A percentile compares a stretch with the other conserved stretches of the same genome.
Evolutionary conservation across 2,329 filamentous ascomycete species (phyloP).

Genomic region (Talaromyces rugulosus): DNA sequence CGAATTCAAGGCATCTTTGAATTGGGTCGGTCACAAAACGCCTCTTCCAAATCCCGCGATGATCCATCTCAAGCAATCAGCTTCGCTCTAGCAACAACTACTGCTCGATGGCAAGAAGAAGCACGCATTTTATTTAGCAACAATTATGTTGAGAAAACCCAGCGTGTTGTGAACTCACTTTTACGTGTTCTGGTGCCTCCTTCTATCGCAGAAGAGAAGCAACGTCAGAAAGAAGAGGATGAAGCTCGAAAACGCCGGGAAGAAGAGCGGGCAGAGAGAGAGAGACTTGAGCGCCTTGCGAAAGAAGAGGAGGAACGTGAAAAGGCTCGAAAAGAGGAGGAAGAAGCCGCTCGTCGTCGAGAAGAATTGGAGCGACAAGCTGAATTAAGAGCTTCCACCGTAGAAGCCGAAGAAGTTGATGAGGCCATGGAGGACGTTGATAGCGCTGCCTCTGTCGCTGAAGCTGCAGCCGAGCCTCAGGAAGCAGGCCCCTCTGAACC

Average conservation of each 20-base stretch:
- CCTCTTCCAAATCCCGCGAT: conserved; percentile 38
- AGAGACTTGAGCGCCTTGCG: conserved; percentile 59
- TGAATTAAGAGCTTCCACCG: conserved; percentile 46
- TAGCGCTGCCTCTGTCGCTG: conserved; percentile 37
- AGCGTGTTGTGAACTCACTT: conserved; percentile 64
- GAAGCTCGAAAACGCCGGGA: conserved; percentile 57
- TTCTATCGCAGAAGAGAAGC: conserved; percentile 76
- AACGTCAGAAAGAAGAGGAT: conserved; percentile 57
- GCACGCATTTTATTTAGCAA: conserved; percentile 77
- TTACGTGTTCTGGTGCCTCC: conserved; percentile 73
- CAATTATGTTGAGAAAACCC: conserved; percentile 63
- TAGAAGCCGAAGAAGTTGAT: conserved; percentile 29
- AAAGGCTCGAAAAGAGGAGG: conserved; percentile 63
- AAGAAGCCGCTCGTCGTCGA: conserved; percentile 58
- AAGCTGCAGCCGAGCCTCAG: conserved; percentile 30
- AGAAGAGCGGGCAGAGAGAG: conserved; percentile 57
- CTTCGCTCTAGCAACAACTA: conserved; percentile 69
- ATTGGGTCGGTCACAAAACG: conserved; percentile 26
- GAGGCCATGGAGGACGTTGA: conserved; percentile 77
- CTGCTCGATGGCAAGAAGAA: conserved; percentile 82
- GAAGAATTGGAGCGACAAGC: conserved; percentile 62
- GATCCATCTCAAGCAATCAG: conserved; percentile 65
- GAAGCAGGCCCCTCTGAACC: conserved; percentile 48
- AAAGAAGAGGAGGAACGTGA: conserved; percentile 70
- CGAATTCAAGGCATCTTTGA: conserved; percentile 50